Evolutionary conservation across 2,329 filamentous ascomycete species (phyloP).

Genomic region (Cylindrodendrum hubeiense): DNA sequence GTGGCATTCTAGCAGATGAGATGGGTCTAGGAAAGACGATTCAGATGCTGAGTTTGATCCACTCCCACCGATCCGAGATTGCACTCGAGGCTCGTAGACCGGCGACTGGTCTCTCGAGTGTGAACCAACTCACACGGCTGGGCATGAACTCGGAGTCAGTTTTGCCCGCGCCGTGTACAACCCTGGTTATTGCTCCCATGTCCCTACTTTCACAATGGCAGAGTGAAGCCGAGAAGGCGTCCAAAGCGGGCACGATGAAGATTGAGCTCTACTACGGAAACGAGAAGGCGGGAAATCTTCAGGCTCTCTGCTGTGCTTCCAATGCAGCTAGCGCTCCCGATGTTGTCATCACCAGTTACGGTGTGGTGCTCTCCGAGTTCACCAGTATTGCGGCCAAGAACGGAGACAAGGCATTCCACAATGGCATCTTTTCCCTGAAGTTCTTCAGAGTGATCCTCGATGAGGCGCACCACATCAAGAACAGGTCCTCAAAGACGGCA

Average conservation of each 20-base stretch:
- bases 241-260: conserved; percentile 84
- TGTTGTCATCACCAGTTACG: conserved; percentile 95
- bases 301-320: conserved; percentile 79
- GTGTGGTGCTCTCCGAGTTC: conserved; percentile 90
- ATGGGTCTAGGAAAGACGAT: conserved; percentile 99
- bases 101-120: conserved; percentile 51
- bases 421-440: conserved; percentile 88
- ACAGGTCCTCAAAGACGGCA: conserved; percentile 89
- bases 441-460: conserved; percentile 97
- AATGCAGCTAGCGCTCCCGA: conserved; percentile 85
- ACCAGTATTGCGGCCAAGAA: conserved; percentile 74
- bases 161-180: conserved; percentile 85
- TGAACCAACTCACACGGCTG: conserved; percentile 73
- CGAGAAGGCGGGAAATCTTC: conserved; percentile 85
- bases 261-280: conserved; percentile 91
- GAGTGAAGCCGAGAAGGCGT: conserved; percentile 93
- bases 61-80: conserved; percentile 79
- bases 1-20: conserved; percentile 93
- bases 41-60: conserved; percentile 95
- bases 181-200: conserved; percentile 96
- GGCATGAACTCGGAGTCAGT: conserved; percentile 68
- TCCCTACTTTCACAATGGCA: conserved; percentile 98
- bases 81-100: conserved; percentile 54
- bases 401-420: conserved; percentile 73
- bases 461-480: conserved; percentile 95